These are phyloP conservation scores for Kokia cookei DNA, from an alignment of 441 rosid genomes.

Conservation along the genomic window DNA sequence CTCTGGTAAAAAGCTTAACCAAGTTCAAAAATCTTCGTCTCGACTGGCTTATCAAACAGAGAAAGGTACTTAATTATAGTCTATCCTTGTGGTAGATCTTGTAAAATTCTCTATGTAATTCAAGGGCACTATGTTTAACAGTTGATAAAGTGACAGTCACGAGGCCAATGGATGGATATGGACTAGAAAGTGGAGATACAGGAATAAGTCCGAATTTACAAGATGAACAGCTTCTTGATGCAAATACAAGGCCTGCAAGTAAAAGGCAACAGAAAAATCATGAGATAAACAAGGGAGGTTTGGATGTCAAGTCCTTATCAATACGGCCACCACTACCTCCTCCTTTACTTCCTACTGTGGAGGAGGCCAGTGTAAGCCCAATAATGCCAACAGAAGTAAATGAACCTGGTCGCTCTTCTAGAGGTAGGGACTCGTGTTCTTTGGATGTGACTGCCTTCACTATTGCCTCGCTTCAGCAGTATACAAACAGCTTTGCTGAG, in stretches of 20 bases:
- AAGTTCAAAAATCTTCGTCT: constrained; percentile 26
- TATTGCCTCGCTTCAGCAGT: constrained; percentile 82
- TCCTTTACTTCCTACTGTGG: constrained; percentile 25
- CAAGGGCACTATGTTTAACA: constrained; percentile 19
- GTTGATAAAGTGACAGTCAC: constrained; percentile 36
- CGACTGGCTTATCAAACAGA: constrained; percentile 18
- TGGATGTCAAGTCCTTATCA: constrained; percentile 12
- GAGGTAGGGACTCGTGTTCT: constrained; percentile 31
- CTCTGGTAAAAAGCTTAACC: constrained; percentile 17
- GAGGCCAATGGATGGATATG: constrained; percentile 32
- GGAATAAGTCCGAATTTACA: constrained; percentile 25
- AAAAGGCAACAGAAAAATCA: constrained; percentile 27
- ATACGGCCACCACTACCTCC: constrained; percentile 43
- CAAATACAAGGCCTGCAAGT: constrained; percentile 22
- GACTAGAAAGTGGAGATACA: constrained; percentile 28
- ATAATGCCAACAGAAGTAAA: constrained; percentile 20
- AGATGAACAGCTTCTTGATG: constrained; percentile 27
- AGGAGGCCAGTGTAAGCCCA: constrained; percentile 34
- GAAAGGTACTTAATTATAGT: constrained; percentile 38
- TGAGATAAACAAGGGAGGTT: constrained; percentile 10
- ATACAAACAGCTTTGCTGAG: constrained; percentile 66
- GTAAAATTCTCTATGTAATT: not conserved
- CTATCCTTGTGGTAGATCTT: constrained; percentile 8
- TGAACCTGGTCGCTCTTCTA: constrained; percentile 25
- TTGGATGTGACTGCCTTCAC: constrained; percentile 46